A percentile compares a stretch with the other conserved stretches of the same genome.
Evolutionary conservation across 1,284 basidiomycete species (phyloP).

Genomic region (Phlebopus sp.): DNA sequence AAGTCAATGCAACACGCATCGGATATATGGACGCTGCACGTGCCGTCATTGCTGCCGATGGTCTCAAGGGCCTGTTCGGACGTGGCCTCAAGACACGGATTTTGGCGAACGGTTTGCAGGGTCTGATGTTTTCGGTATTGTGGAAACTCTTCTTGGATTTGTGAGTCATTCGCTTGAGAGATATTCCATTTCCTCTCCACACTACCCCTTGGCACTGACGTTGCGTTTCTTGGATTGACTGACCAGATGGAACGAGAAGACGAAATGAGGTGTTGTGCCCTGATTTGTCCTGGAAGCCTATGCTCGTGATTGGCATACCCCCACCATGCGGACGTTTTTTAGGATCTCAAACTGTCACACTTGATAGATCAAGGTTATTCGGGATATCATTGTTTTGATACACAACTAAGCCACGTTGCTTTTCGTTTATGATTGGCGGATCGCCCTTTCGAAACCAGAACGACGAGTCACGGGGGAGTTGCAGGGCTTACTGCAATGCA

Average conservation of each 20-base stretch:
- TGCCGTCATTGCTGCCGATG: conserved; percentile 65
- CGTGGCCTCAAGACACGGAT: conserved; percentile 83
- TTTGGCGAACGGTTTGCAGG: conserved; percentile 82
- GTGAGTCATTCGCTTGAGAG: conserved; percentile 43
- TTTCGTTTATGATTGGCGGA: no score
- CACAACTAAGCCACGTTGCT: no score
- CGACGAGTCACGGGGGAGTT: no score
- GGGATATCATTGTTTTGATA: no score
- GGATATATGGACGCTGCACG: conserved; percentile 70
- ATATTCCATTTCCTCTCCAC: not conserved
- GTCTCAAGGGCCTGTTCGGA: conserved; percentile 67
- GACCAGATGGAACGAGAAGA: conserved; percentile 41
- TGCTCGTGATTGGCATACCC: no score
- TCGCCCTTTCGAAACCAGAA: no score
- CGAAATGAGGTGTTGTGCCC: conserved; percentile 16
- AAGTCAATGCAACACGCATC: conserved; percentile 78
- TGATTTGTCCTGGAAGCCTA: not conserved
- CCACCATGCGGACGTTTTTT: no score
- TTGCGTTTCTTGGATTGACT: not conserved
- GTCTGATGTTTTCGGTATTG: conserved; percentile 79
- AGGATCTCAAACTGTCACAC: no score
- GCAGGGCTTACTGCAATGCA: no score
- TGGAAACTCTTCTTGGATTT: conserved; percentile 85
- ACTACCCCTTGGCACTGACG: conserved; percentile 2
- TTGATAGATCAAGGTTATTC: no score